Evolutionary conservation across 2,329 filamentous ascomycete species (phyloP), one percentile per base, ranked within the genome.

Genomic region (Pezicula radicicola): DNA sequence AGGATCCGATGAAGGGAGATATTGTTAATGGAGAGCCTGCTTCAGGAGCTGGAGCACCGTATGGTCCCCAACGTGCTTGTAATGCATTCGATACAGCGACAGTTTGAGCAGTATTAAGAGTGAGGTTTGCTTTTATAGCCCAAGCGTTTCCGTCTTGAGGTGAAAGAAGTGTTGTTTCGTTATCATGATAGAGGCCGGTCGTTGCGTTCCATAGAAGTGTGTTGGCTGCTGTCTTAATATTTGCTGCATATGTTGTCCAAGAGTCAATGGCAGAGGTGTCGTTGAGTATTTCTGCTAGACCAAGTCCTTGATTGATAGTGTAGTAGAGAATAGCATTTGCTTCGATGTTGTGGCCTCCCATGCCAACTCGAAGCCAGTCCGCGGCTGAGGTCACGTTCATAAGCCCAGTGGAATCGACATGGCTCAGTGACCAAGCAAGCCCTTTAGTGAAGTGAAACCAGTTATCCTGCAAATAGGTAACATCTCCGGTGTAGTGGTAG

Each of bases 131-230:
- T 12, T 73, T 67, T 5, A 80, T 59, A 0, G 77, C 73, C 65
- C 83, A 72, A 46, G 76, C 72, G 65, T 84, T 84, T 15, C 76
- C 79, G 56, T 83, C 80, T 65, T 86, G 82, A 0, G 81, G 79
- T 52, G 77, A 71, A 2, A 87, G 68, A 0, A 73, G 72, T 1
- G 75, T 78, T 55, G 81, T 83, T 64, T 76, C 76, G 36, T 80
- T 80, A 62, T 78, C 76, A 52, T 70, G 69, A 68, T 76, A 77
- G 57, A 78, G 68, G 27, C 70, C 70, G 3, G 69, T 68, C 1
- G 61, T 52, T 3, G 67, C 57, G 52, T 77, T 70, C 56, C 56
- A 60, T 28, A 61, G 58, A 6, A 50, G 49, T 2, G 28, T 45
- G 49, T 60, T 61, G 4, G 46, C 49, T 6, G 53, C 54, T 0